Conservation (phyloP, 2,329 filamentous ascomycete species). For the Diaporthe eres region DNA sequence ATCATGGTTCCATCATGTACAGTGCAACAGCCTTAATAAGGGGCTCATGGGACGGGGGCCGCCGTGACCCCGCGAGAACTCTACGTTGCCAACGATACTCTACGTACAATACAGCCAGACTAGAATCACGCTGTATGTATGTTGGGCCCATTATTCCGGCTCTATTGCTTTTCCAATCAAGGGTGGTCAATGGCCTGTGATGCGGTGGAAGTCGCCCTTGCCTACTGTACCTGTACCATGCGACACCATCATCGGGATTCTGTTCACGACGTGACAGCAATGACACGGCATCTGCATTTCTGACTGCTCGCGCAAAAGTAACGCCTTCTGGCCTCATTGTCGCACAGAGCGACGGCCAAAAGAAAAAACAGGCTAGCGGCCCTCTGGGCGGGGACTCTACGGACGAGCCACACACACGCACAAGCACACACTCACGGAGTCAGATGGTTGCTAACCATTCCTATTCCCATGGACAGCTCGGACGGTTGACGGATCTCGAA, state of each 20-base stretch:
- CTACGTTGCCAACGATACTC: conserved; percentile 1
- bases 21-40: conserved; percentile 13
- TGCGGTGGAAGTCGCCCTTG: neutral
- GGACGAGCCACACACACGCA: conserved; percentile 2
- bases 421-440: neutral
- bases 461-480: neutral
- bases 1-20: conserved; percentile 26
- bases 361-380: neutral
- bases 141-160: neutral
- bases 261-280: neutral
- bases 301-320: conserved; percentile 1
- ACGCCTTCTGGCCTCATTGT: neutral
- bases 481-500: conserved; percentile 1
- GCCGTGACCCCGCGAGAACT: conserved; percentile 20
- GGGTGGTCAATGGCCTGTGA: neutral
- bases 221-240: neutral
- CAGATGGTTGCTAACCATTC: conserved; percentile 21
- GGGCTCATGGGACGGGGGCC: conserved; percentile 18
- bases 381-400: neutral
- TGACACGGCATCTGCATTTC: conserved; percentile 9
- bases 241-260: neutral
- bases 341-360: neutral
- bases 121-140: conserved; percentile 7
- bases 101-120: conserved; percentile 28
- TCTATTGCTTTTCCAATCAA: neutral